These are phyloP conservation scores for Debaryomyces subglobosus DNA, from an alignment of 1,139 yeast species.

Conservation along the genomic window DNA sequence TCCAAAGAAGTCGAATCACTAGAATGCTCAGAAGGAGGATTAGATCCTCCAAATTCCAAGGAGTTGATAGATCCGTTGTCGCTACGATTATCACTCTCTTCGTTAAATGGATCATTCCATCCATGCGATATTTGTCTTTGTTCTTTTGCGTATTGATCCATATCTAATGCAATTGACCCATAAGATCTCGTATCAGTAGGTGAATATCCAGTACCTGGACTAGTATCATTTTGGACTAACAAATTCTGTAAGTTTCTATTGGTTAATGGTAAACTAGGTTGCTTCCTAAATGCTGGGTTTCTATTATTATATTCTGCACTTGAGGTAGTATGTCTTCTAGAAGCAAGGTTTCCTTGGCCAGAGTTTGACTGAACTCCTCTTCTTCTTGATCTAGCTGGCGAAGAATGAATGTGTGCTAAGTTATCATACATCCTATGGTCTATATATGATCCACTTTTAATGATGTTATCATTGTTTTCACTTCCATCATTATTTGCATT, in stretches of 20 bases:
- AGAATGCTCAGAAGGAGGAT: slow-evolving; percentile 73
- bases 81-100: slow-evolving; percentile 20
- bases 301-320: slow-evolving; percentile 11
- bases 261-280: slow-evolving; percentile 36
- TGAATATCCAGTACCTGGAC: slow-evolving; percentile 12
- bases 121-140: slow-evolving; percentile 30
- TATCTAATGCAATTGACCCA: slow-evolving; percentile 39
- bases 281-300: slow-evolving; percentile 3
- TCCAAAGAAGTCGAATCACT: slow-evolving; percentile 75
- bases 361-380: slow-evolving; percentile 15
- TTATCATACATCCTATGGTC: slow-evolving; percentile 39
- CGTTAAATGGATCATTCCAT: slow-evolving; percentile 21
- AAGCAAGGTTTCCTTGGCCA: not conserved
- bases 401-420: slow-evolving; percentile 33
- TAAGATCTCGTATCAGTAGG: slow-evolving; percentile 17
- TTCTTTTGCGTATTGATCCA: slow-evolving; percentile 44
- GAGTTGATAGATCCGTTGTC: slow-evolving; percentile 30
- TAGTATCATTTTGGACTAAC: slow-evolving; percentile 14
- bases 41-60: slow-evolving; percentile 56
- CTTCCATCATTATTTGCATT: not conserved
- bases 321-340: slow-evolving; percentile 8
- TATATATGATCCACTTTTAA: slow-evolving; percentile 28
- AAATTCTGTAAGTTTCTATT: slow-evolving; percentile 39
- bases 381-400: slow-evolving; percentile 38
- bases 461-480: not conserved